A percentile compares a stretch with the other conserved stretches of the same genome.
Conservation (phyloP, 192 early-diverging fungal genomes). For the Lobosporangium transversale region DNA sequence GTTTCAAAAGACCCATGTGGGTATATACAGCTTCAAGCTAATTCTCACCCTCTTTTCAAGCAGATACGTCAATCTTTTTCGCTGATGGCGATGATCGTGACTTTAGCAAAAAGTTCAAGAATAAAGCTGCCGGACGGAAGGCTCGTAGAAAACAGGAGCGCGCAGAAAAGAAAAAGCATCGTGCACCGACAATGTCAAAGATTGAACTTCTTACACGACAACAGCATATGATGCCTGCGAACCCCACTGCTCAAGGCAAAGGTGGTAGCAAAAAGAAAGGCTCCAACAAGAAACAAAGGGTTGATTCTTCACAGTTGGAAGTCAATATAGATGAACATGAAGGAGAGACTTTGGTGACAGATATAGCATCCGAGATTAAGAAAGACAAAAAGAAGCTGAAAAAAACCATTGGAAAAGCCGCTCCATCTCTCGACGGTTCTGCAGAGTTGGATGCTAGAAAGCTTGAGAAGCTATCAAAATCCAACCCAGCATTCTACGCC, state of each 20-base stretch:
- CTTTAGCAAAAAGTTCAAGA: slow-evolving; percentile 59
- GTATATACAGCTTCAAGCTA: too few relatives aligned
- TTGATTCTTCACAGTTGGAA: slow-evolving; percentile 19
- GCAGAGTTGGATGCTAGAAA: slow-evolving; percentile 35
- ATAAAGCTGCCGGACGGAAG: slow-evolving; percentile 56
- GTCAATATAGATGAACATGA: slow-evolving; percentile 45
- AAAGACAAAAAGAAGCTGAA: background rate
- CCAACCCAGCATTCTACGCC: slow-evolving; percentile 60
- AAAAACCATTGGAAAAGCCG: background rate
- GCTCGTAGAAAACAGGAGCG: slow-evolving; percentile 61
- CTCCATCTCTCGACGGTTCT: background rate
- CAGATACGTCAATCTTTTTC: slow-evolving; percentile 44
- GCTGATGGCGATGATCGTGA: slow-evolving; percentile 58
- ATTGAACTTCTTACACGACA: slow-evolving; percentile 33
- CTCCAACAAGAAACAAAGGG: slow-evolving; percentile 36
- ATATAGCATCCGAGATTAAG: slow-evolving; percentile 1
- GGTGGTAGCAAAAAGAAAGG: slow-evolving; percentile 8
- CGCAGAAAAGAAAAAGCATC: slow-evolving; percentile 56
- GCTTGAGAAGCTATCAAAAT: slow-evolving; percentile 54
- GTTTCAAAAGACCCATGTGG: too few relatives aligned
- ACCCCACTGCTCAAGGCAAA: background rate
- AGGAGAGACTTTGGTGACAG: slow-evolving; percentile 29
- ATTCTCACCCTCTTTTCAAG: background rate
- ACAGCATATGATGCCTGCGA: slow-evolving; percentile 23
- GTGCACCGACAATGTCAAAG: slow-evolving; percentile 46